A percentile compares a stretch with the other conserved stretches of the same genome.
Evolutionary conservation across 495 filamentous ascomycete species (phyloP).

Genomic region (Talaromyces trachyspermus): DNA sequence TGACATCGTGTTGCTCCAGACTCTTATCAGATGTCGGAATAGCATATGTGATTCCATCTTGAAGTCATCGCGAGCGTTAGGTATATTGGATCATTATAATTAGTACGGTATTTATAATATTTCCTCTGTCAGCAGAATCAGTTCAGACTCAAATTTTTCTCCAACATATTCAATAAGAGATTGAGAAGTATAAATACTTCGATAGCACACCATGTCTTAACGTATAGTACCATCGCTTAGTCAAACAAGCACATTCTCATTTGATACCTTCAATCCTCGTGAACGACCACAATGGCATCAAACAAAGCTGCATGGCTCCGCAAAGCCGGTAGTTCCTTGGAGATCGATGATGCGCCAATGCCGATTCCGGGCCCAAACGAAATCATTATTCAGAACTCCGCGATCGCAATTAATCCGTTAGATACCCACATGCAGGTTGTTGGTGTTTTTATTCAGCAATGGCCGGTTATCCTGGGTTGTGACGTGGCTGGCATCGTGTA

Average conservation of each 20-base stretch:
- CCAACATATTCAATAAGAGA: too few species aligned
- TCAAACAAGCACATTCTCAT: not conserved
- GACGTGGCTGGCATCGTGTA: slow-evolving; percentile 38
- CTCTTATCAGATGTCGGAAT: not conserved
- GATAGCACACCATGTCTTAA: too few species aligned
- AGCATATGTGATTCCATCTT: slow-evolving; percentile 5
- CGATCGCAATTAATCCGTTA: slow-evolving; percentile 39
- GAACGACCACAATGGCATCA: slow-evolving; percentile 5
- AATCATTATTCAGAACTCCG: slow-evolving; percentile 30
- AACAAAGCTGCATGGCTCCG: slow-evolving; percentile 38
- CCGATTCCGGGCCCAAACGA: slow-evolving; percentile 24
- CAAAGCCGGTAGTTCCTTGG: slow-evolving; percentile 21
- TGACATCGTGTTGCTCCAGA: too few species aligned
- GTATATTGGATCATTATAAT: too few species aligned
- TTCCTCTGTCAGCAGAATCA: too few species aligned
- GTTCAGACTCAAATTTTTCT: too few species aligned
- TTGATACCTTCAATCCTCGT: too few species aligned
- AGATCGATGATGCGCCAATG: slow-evolving; percentile 27
- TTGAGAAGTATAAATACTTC: too few species aligned
- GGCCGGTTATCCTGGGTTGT: slow-evolving; percentile 29
- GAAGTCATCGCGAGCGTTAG: too few species aligned
- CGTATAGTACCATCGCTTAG: not conserved
- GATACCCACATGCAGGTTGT: slow-evolving; percentile 25
- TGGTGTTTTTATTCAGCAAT: slow-evolving; percentile 18
- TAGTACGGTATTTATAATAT: too few species aligned